These are phyloP conservation scores for Beauveria sp. DNA, from an alignment of 2,329 filamentous ascomycete genomes.

Conservation along the genomic window DNA sequence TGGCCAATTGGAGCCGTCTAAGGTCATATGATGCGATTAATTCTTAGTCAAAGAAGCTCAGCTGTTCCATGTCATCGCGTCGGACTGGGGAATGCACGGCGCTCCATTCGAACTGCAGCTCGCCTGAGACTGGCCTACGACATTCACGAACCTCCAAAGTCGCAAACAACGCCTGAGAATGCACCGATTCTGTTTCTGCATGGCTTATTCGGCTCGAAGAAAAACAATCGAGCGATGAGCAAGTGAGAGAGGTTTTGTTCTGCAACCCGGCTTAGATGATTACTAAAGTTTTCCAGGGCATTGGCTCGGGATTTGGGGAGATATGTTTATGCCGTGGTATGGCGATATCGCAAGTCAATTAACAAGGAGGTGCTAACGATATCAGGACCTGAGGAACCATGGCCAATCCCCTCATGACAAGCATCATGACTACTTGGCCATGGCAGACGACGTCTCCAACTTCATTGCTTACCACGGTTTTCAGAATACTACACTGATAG, in stretches of 20 bases:
- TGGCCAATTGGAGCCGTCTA: not conserved
- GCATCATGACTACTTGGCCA: conserved; percentile 70
- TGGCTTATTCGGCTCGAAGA: conserved; percentile 89
- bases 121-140: conserved; percentile 50
- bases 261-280: conserved; percentile 12
- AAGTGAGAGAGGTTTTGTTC: conserved; percentile 53
- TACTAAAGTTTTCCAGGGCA: conserved; percentile 43
- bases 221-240: conserved; percentile 90
- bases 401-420: conserved; percentile 76
- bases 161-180: conserved; percentile 29
- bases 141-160: conserved; percentile 51
- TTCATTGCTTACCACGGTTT: conserved; percentile 70
- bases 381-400: conserved; percentile 83
- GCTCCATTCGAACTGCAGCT: not conserved
- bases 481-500: conserved; percentile 69
- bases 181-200: conserved; percentile 80
- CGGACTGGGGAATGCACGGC: not conserved
- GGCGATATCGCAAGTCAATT: conserved; percentile 17
- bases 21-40: not conserved
- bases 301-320: conserved; percentile 74
- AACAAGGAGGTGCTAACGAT: conserved; percentile 4
- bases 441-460: conserved; percentile 74
- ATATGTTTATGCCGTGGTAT: conserved; percentile 73
- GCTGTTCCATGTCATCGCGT: not conserved
- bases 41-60: not conserved